Evolutionary conservation across 2,329 filamentous ascomycete species (phyloP), one percentile per base, ranked within the genome.

Genomic region (Nannizziopsis barbatae): DNA sequence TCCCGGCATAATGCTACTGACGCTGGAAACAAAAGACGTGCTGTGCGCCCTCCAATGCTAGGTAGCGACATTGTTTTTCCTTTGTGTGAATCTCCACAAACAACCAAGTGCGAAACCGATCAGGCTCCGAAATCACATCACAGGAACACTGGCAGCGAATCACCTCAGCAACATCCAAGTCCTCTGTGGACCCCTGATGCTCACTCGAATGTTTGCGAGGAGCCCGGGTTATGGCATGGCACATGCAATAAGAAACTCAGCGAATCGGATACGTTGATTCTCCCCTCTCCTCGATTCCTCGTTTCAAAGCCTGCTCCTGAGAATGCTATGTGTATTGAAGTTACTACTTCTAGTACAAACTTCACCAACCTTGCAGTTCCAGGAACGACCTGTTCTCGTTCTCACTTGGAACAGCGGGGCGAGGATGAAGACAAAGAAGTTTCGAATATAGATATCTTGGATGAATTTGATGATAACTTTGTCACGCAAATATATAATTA

Each of bases 401-500:
- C 27, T 18, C 31, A 20, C 10, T 22, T 10, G 12, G 30, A 47
- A n/a, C 27, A 11, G 12, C 22, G 17, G 15, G 22, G 20, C 7
- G 37, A 50, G 15, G 22, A 31, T 6, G 37, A 50, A 31, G 22
- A 32, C 20, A 20, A 31, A 14, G 5, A 32, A 14, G 15, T 32
- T 11, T 32, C 43, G 5, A 52, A 54, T 36, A 44, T 48, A 43
- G 44, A 68, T 9, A 72, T 80, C 37, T 67, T 74, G 22, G 63
- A 68, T 30, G 88, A 95, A 64, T 94, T 92, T 59, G 74, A 82
- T 52, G 86, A 95, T 62, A 73, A 73, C 2, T 95, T 95, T 62
- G 80, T 95, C 49, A 95, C 89, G 0, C 90, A 96, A 65, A 89
- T 96, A 6, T 96, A 93, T 74, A 95, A 96, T 65, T 96, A 96